A percentile compares a stretch with the other conserved stretches of the same genome.
Conservation (phyloP, 768 basidiomycete genomes). For the Leccinum ochraceum region DNA sequence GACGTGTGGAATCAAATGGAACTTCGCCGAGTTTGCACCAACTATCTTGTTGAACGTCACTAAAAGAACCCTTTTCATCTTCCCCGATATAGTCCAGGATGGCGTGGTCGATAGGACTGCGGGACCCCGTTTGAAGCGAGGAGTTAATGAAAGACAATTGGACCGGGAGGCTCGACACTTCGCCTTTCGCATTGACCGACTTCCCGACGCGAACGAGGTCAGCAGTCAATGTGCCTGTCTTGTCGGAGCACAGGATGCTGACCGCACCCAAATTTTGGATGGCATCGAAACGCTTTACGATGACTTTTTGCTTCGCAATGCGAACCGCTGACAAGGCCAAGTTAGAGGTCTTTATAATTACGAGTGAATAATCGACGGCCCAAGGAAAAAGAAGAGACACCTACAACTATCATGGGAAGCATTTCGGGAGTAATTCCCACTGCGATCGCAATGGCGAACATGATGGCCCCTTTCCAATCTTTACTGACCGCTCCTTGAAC, state of each 20-base stretch:
- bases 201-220: conserved; percentile 39
- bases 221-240: conserved; percentile 60
- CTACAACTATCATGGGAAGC: conserved; percentile 37
- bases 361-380: conserved; percentile 6
- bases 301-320: conserved; percentile 58
- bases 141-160: conserved; percentile 36
- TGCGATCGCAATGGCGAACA: conserved; percentile 34
- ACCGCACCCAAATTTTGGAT: conserved; percentile 64
- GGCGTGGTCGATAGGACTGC: conserved; percentile 38
- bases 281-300: conserved; percentile 63
- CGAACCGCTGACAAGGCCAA: conserved; percentile 57
- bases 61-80: conserved; percentile 12
- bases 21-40: conserved; percentile 38
- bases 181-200: conserved; percentile 26
- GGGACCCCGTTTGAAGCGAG: conserved; percentile 35
- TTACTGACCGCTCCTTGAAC: conserved; percentile 35
- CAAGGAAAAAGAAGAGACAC: background rate
- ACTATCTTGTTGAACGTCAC: conserved; percentile 11
- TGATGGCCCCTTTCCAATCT: conserved; percentile 32
- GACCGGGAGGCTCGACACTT: conserved; percentile 25
- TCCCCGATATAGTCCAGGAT: conserved; percentile 30
- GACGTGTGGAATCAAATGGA: conserved; percentile 38
- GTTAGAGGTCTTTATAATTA: conserved; percentile 56
- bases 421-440: conserved; percentile 36
- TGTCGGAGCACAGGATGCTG: conserved; percentile 57